Base-by-base conservation (phyloP, 78 protist species). In the Dictyostelium intermedium region DNA sequence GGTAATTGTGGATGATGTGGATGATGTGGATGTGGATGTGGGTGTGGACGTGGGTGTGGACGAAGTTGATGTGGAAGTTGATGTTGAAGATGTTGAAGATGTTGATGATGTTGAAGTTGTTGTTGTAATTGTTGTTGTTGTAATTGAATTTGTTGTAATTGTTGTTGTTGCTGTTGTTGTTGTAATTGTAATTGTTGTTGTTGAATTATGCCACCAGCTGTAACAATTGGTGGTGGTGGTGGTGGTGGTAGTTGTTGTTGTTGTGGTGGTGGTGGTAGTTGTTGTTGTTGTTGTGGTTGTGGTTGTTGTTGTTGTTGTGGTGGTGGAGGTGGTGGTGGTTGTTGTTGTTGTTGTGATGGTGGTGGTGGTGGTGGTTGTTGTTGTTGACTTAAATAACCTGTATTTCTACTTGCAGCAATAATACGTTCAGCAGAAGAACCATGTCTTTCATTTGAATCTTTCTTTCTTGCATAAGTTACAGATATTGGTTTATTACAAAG, bases 401-500 rank as follows among this genome's bases (percentile, higher is more conserved):
- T 23, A 27, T 53, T 70, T 73, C 84, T 94, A 39, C 85, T 81
- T 37, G 96, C 96, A 39, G 96, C 96, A 32, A 94, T 78, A 27
- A 81, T 80, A 60, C 96, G 69, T 32, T 94, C 96, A 30, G 96
- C 96, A 7, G 83, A 47, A 69, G 85, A 50, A 81, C 96, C 96
- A 70, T 94, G 93, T 60, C 41, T 69, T 76, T 94, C 96, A 47
- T 86, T 86, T 47, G 87, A 69, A 34, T 85, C 97, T 82, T 95
- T 95, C 83, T 86, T 84, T 83, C 91, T 84, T 23, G 97, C 97
- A 53, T 95, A 95, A 8, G 91, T 84, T 11, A 95, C 97, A 39
- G 94, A 85, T 0, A 95, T 95, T 53, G 84, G 97, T 69, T 92
- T 84, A 73, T 86, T 86, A 66, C 97, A 84, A 20, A 95, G 50